Percentiles rank a stretch among this genome's conserved stretches.
Evolutionary conservation across 2,329 filamentous ascomycete genomes (phyloP).

Genomic region (Monosporascus sp.): DNA sequence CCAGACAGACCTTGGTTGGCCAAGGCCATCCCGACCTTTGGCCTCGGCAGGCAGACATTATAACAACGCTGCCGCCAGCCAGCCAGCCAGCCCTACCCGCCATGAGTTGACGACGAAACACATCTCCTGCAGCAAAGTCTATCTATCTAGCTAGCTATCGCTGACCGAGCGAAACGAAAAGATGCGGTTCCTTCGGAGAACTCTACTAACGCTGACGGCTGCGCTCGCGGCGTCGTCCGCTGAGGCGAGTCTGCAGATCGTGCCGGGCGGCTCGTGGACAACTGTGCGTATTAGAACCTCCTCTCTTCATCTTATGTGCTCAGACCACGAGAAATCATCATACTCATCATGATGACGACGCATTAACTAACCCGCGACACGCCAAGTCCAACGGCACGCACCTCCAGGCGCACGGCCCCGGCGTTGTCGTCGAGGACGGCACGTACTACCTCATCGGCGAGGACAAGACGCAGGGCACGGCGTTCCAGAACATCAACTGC

Average conservation of each 20-base stretch:
- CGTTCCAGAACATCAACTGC: slow-evolving; percentile 62
- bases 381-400: slow-evolving; percentile 44
- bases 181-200: not conserved
- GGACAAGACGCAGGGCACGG: slow-evolving; percentile 58
- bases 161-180: not conserved
- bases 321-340: not conserved
- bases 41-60: too few relatives aligned
- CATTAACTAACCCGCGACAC: not conserved
- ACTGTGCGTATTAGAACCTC: slow-evolving; percentile 23
- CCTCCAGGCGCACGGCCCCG: slow-evolving; percentile 62
- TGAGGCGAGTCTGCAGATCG: slow-evolving; percentile 28
- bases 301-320: not conserved
- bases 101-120: too few relatives aligned
- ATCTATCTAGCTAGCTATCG: not conserved
- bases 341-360: not conserved
- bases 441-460: slow-evolving; percentile 66
- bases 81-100: too few relatives aligned
- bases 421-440: slow-evolving; percentile 51
- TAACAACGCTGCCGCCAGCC: too few relatives aligned
- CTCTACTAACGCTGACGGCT: not conserved
- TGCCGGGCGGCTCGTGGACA: slow-evolving; percentile 43
- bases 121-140: too few relatives aligned
- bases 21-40: too few relatives aligned
- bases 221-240: slow-evolving; percentile 7
- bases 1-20: too few relatives aligned